Conservation (phyloP, 345 rosid species). For the Anacardium occidentale region DNA sequence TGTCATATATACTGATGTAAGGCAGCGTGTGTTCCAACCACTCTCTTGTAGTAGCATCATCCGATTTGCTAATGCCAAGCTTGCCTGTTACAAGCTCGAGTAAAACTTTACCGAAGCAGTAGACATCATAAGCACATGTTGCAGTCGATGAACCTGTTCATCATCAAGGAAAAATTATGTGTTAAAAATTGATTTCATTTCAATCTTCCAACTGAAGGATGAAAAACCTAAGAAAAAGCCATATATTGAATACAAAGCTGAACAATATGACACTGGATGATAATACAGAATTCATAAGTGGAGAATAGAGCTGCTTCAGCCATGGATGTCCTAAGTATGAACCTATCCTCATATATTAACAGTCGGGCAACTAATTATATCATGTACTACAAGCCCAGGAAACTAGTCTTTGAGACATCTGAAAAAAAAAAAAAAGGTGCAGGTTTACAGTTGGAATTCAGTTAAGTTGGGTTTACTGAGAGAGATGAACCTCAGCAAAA, state of each 20-base stretch:
- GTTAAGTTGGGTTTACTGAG: neutral
- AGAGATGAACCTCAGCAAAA: neutral
- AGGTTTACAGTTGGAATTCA: neutral
- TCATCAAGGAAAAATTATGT: constrained; percentile 20
- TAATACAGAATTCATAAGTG: neutral
- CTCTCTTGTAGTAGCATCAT: constrained; percentile 53
- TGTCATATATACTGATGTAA: constrained; percentile 57
- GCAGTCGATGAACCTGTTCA: constrained; percentile 46
- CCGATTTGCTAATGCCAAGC: constrained; percentile 70
- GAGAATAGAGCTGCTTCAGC: neutral
- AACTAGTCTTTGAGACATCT: neutral
- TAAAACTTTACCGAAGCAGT: constrained; percentile 85
- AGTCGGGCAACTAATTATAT: neutral
- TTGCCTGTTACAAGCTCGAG: constrained; percentile 90
- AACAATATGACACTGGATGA: neutral
- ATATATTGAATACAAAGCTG: neutral
- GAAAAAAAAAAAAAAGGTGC: neutral
- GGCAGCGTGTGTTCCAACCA: constrained; percentile 60
- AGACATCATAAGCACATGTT: constrained; percentile 75
- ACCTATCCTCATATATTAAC: neutral
- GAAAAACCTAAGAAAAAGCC: neutral
- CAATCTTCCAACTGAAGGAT: neutral
- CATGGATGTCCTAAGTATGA: neutral
- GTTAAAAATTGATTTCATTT: constrained; percentile 12
- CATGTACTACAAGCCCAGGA: neutral